These are phyloP conservation scores for Pseudopyricularia javanii DNA, from an alignment of 2,329 filamentous ascomycete species.

Conservation along the genomic window DNA sequence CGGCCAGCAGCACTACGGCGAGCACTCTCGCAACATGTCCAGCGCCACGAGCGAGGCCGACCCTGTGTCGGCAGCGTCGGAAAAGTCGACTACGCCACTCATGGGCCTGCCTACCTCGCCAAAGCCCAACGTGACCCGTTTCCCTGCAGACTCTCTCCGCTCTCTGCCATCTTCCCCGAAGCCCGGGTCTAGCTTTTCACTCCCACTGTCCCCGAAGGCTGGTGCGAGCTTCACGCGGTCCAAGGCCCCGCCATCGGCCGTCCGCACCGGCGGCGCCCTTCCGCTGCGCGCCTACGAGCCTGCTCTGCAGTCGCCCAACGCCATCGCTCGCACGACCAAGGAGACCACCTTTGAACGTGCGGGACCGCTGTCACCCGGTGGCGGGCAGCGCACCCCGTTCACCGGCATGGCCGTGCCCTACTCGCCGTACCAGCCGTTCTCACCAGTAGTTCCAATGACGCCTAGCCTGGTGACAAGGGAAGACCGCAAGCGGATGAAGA, in stretches of 20 bases:
- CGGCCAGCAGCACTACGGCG: neutral
- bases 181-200: constrained; percentile 33
- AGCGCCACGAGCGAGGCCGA: constrained; percentile 28
- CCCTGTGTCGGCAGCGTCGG: constrained; percentile 38
- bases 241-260: constrained; percentile 35
- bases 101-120: constrained; percentile 41
- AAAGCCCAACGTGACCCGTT: constrained; percentile 26
- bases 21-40: constrained; percentile 24
- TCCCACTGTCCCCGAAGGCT: constrained; percentile 36
- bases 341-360: constrained; percentile 52
- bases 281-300: constrained; percentile 52
- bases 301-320: constrained; percentile 36
- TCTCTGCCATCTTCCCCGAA: constrained; percentile 38
- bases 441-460: constrained; percentile 63
- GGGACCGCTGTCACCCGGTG: constrained; percentile 42
- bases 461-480: constrained; percentile 60
- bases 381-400: constrained; percentile 45
- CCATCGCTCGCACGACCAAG: constrained; percentile 33
- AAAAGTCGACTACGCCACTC: constrained; percentile 35
- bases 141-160: constrained; percentile 24
- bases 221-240: constrained; percentile 32
- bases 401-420: constrained; percentile 55
- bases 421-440: constrained; percentile 68
- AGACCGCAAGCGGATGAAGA: constrained; percentile 58
- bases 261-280: constrained; percentile 43